Conservation (phyloP, 2,329 filamentous ascomycete genomes). For the Blumeria graminis region DNA sequence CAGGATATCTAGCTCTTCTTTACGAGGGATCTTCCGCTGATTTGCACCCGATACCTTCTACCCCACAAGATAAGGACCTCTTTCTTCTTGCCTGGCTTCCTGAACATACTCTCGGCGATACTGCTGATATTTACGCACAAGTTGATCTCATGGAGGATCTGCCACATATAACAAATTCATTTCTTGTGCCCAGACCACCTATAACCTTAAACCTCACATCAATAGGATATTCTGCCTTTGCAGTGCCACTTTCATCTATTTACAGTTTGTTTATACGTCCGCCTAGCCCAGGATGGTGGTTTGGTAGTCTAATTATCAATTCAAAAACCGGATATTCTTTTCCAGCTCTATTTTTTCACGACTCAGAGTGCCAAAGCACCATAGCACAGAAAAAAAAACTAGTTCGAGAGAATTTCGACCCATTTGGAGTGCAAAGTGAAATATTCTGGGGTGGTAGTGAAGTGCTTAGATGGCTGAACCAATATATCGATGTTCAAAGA, state of each 20-base stretch:
- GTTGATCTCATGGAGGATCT: slow-evolving; percentile 71
- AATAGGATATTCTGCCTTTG: slow-evolving; percentile 68
- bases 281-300: slow-evolving; percentile 95
- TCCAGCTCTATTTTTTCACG: slow-evolving; percentile 90
- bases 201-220: slow-evolving; percentile 50
- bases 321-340: slow-evolving; percentile 77
- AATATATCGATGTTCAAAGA: slow-evolving; percentile 62
- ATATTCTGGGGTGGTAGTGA: slow-evolving; percentile 98
- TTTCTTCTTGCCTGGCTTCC: slow-evolving; percentile 75
- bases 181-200: slow-evolving; percentile 76
- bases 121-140: slow-evolving; percentile 76
- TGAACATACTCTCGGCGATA: slow-evolving; percentile 66
- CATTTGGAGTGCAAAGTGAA: slow-evolving; percentile 60
- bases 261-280: slow-evolving; percentile 79
- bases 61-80: slow-evolving; percentile 34
- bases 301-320: slow-evolving; percentile 85
- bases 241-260: slow-evolving; percentile 68
- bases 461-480: slow-evolving; percentile 69
- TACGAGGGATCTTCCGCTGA: slow-evolving; percentile 45
- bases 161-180: slow-evolving; percentile 61
- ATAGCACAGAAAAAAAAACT: slow-evolving; percentile 81
- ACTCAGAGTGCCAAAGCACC: slow-evolving; percentile 86
- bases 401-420: slow-evolving; percentile 66
- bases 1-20: slow-evolving; percentile 76
- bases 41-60: slow-evolving; percentile 12